Evolutionary conservation across 225 moss, liverwort and hornwort genomes (phyloP).

Genomic region (Lunularia cruciata): DNA sequence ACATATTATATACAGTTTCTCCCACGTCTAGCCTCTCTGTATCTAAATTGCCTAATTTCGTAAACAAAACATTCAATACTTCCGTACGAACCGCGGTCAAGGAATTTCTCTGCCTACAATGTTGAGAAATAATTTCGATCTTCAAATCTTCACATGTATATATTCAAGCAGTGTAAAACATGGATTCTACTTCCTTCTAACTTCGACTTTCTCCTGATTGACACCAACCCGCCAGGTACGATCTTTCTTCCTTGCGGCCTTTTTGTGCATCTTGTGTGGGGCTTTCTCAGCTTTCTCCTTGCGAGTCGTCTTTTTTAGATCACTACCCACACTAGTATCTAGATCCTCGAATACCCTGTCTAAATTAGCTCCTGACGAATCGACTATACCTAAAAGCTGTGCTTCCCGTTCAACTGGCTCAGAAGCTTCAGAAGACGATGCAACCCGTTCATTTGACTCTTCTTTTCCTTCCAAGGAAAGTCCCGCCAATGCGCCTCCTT

Average conservation of each 20-base stretch:
- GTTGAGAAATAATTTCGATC: no score
- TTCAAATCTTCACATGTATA: no score
- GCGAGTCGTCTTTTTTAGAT: conserved; percentile 28
- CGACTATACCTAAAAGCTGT: conserved; percentile 57
- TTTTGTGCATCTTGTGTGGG: conserved; percentile 74
- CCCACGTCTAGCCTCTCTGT: no score
- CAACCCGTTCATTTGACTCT: not conserved
- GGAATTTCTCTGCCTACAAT: no score
- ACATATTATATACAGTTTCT: no score
- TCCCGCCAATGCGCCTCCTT: conserved; percentile 6
- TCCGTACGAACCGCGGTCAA: no score
- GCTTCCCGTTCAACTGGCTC: conserved; percentile 40
- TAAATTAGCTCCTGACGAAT: conserved; percentile 48
- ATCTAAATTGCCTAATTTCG: no score
- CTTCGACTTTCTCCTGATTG: conserved; percentile 27
- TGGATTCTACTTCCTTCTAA: no score
- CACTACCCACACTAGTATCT: conserved; percentile 53
- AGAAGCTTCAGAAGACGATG: conserved; percentile 30
- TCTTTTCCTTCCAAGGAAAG: conserved; percentile 16
- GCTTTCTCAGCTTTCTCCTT: conserved; percentile 38
- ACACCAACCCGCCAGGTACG: conserved; percentile 72
- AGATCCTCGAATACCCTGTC: conserved; percentile 72
- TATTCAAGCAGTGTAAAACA: no score
- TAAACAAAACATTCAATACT: no score
- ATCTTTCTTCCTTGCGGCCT: conserved; percentile 71